A percentile compares a stretch with the other conserved stretches of the same genome.
These are phyloP conservation scores for Talaromyces funiculosus DNA, from an alignment of 2,329 filamentous ascomycete species.

Conservation along the genomic window DNA sequence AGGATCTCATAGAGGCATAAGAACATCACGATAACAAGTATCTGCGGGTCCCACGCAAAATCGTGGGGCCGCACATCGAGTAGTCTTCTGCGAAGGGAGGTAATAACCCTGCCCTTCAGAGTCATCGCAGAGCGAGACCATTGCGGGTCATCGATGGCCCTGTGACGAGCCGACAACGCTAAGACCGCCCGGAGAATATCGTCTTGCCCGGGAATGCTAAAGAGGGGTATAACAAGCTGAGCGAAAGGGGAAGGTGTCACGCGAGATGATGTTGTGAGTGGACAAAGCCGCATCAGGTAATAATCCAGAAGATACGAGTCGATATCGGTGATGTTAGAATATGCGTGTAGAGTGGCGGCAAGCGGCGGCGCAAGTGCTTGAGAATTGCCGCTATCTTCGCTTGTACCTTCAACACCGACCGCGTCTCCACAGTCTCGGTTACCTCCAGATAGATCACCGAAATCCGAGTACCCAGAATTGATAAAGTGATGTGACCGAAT, in stretches of 20 bases:
- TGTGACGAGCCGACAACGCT: constrained; percentile 36
- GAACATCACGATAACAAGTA: constrained; percentile 42
- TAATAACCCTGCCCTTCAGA: constrained; percentile 34
- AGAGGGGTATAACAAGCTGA: constrained; percentile 36
- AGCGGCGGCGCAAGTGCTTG: too few species aligned
- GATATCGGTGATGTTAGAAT: background rate
- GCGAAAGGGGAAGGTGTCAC: constrained; percentile 34
- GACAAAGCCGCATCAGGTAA: constrained; percentile 37
- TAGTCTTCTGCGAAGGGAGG: constrained; percentile 32
- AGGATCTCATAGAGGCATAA: constrained; percentile 44
- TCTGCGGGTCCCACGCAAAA: constrained; percentile 29
- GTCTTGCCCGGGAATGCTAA: constrained; percentile 30
- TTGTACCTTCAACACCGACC: constrained; percentile 15
- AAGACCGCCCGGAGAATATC: constrained; percentile 35
- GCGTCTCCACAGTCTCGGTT: constrained; percentile 14
- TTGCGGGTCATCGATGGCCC: constrained; percentile 28
- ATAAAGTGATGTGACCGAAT: constrained; percentile 3
- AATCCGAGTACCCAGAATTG: constrained; percentile 17
- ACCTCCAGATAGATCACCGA: constrained; percentile 20
- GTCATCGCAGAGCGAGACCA: constrained; percentile 30
- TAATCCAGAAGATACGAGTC: constrained; percentile 35
- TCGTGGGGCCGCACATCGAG: constrained; percentile 23
- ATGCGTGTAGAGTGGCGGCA: too few species aligned
- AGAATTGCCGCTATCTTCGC: constrained; percentile 6
- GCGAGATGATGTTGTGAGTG: constrained; percentile 35